Percentiles rank a stretch among this genome's conserved stretches.
These are phyloP conservation scores for Plenodomus biglobosus DNA, from an alignment of 2,329 filamentous ascomycete genomes.

Conservation along the genomic window DNA sequence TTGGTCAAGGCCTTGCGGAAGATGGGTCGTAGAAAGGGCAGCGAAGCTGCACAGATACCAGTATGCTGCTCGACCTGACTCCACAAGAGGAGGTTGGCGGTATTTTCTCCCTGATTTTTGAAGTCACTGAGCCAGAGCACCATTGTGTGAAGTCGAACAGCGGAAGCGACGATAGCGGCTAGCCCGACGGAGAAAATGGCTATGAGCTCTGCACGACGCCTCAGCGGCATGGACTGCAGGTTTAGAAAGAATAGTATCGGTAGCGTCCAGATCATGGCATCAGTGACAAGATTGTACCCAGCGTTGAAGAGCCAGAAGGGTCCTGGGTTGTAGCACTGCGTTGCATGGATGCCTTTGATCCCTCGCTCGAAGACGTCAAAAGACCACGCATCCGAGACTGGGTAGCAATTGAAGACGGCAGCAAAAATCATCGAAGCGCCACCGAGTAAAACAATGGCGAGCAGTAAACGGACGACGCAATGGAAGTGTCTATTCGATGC, in stretches of 20 bases:
- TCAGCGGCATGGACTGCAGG: slow-evolving; percentile 48
- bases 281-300: slow-evolving; percentile 46
- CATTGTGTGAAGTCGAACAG: slow-evolving; percentile 29
- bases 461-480: slow-evolving; percentile 20
- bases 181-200: slow-evolving; percentile 39
- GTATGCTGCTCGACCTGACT: slow-evolving; percentile 37
- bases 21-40: slow-evolving; percentile 35
- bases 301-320: slow-evolving; percentile 42
- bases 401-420: slow-evolving; percentile 31
- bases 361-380: slow-evolving; percentile 22
- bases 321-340: slow-evolving; percentile 29
- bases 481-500: slow-evolving; percentile 32
- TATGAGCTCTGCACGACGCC: slow-evolving; percentile 54
- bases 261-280: slow-evolving; percentile 47
- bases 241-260: slow-evolving; percentile 50
- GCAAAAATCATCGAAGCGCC: slow-evolving; percentile 33
- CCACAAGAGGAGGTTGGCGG: slow-evolving; percentile 32
- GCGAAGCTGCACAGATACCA: slow-evolving; percentile 36
- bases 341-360: slow-evolving; percentile 15
- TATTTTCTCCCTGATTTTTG: slow-evolving; percentile 15
- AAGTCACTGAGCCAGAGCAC: slow-evolving; percentile 29
- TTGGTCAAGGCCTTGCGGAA: slow-evolving; percentile 16
- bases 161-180: slow-evolving; percentile 35
- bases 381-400: slow-evolving; percentile 31
- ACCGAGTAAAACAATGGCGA: slow-evolving; percentile 24